A percentile compares a stretch with the other conserved stretches of the same genome.
phyloP scores from a whole-genome alignment of 495 filamentous ascomycete genomes.

The Trichoderma erinaceum region DNA sequence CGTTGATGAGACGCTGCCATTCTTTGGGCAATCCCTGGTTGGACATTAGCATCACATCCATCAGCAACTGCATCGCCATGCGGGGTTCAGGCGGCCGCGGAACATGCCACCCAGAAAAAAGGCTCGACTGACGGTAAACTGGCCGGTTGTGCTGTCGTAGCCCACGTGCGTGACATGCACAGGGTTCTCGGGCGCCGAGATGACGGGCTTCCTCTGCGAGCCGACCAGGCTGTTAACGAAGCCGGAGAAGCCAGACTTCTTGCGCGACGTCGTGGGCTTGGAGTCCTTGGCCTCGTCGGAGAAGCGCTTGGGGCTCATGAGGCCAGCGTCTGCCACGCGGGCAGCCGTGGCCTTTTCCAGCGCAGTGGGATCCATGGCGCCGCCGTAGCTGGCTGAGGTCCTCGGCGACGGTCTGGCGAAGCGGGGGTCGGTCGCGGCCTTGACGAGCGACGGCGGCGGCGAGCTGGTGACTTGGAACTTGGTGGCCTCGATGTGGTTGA shows the following conservation, averaged over 20 bases:
- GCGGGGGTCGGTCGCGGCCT: conserved; percentile 51
- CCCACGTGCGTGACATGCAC: conserved; percentile 97
- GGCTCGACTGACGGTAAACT: conserved; percentile 71
- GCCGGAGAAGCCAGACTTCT: conserved; percentile 91
- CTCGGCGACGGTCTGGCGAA: conserved; percentile 57
- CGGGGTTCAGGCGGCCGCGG: conserved; percentile 2
- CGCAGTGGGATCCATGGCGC: conserved; percentile 43
- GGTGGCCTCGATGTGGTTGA: conserved; percentile 61
- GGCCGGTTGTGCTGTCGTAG: conserved; percentile 92
- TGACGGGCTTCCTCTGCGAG: conserved; percentile 82
- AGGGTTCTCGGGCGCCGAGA: conserved; percentile 93
- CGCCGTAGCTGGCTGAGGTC: conserved; percentile 76
- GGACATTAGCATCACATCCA: conserved; percentile 25
- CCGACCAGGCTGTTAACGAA: conserved; percentile 92
- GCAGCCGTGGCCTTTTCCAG: conserved; percentile 43
- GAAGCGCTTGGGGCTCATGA: conserved; percentile 65
- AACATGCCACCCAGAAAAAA: conserved; percentile 21
- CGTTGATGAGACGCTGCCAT: conserved; percentile 92
- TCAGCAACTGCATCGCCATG: conserved; percentile 15
- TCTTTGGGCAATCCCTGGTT: conserved; percentile 86
- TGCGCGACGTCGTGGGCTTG: conserved; percentile 56
- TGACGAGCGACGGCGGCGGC: conserved; percentile 35
- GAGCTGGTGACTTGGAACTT: conserved; percentile 12
- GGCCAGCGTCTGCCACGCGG: conserved; percentile 51
- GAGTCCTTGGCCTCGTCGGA: conserved; percentile 72